Conservation (phyloP, 257 asterid genomes). For the Solanum sejunctum region DNA sequence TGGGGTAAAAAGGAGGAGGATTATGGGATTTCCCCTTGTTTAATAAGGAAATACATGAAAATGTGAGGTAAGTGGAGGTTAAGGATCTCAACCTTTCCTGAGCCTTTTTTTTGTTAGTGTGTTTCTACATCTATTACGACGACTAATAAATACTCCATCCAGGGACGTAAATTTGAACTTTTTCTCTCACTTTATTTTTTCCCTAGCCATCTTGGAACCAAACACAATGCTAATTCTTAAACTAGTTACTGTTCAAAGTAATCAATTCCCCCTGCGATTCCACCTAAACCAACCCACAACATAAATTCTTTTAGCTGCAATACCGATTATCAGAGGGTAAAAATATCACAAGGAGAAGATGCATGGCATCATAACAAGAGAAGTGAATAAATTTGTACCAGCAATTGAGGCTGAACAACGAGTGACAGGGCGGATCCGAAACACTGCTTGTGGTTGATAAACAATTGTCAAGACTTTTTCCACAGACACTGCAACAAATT, state of each 20-base stretch:
- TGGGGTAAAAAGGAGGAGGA: background rate
- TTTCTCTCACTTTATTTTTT: background rate
- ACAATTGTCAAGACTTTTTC: slow-evolving; percentile 77
- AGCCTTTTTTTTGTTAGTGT: background rate
- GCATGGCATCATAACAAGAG: background rate
- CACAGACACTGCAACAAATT: slow-evolving; percentile 68
- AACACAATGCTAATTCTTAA: background rate
- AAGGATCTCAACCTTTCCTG: background rate
- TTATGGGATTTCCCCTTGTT: background rate
- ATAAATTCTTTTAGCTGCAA: background rate
- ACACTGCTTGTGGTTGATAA: slow-evolving; percentile 95
- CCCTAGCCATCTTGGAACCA: background rate
- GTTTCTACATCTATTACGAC: background rate
- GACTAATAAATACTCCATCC: background rate
- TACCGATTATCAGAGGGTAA: background rate
- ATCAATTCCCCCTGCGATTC: background rate
- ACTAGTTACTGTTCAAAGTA: background rate
- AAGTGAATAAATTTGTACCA: slow-evolving; percentile 24
- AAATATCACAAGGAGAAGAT: background rate
- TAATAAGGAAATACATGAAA: background rate
- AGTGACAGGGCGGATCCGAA: slow-evolving; percentile 86
- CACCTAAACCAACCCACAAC: background rate
- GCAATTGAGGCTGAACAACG: slow-evolving; percentile 96
- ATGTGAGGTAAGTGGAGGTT: background rate
- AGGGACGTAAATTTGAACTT: background rate